These are phyloP conservation scores for Aegilops speltoides DNA, from an alignment of 176 grass and related monocot species.

Conservation along the genomic window DNA sequence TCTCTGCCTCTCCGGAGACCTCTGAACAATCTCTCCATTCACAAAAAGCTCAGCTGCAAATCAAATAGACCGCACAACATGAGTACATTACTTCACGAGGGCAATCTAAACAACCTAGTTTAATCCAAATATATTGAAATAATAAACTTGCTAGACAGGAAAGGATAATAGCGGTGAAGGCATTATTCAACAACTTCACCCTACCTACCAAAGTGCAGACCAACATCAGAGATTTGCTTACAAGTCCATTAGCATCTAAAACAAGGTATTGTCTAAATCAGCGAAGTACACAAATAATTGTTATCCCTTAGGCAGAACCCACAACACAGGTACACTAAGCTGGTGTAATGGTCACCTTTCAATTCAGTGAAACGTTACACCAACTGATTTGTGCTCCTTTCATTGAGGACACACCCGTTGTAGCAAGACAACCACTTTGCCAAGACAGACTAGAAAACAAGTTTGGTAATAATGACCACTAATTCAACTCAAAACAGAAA, in stretches of 20 bases:
- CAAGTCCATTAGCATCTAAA: conserved; percentile 44
- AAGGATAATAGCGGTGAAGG: neutral
- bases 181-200: neutral
- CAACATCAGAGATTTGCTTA: neutral
- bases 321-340: neutral
- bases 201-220: neutral
- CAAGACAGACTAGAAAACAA: neutral
- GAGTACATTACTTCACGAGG: neutral
- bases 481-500: conserved; percentile 3
- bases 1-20: conserved; percentile 83
- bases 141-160: neutral
- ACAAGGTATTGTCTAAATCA: neutral
- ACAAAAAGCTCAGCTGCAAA: conserved; percentile 88
- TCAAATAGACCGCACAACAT: neutral
- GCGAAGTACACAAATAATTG: neutral
- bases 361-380: neutral
- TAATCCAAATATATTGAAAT: neutral
- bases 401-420: neutral
- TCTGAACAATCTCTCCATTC: conserved; percentile 88
- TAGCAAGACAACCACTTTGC: neutral
- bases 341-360: neutral
- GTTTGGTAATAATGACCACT: neutral
- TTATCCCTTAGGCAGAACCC: neutral
- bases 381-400: neutral
- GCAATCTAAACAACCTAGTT: neutral